Base-by-base conservation (phyloP, 2,329 filamentous ascomycete genomes). In the Pyrenophora tritici-repentis region DNA sequence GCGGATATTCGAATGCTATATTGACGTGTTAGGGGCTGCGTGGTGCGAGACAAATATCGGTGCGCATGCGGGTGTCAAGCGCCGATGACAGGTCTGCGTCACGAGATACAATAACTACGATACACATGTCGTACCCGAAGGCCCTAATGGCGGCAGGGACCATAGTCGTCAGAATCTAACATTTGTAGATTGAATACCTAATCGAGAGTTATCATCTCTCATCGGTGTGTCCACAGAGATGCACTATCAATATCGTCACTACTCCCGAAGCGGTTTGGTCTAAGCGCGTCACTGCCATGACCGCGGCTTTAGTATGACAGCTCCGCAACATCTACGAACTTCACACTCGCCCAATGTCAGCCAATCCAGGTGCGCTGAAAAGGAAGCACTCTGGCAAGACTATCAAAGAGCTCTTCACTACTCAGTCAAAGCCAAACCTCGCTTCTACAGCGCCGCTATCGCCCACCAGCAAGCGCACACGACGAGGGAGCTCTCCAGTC, bases 331-430 rank as follows among this genome's bases (percentile, higher is more conserved):
- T 38, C 17, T 39, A 42, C 52, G 45, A 39, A 42, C 54, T 37
- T 39, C 37, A 52, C 55, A 35, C 45, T 45, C 47, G 40, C 50
- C 65, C 67, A 71, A 72, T 72, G 70, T 72, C 70, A 58, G 55
- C 58, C 50, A 63, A 61, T 53, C 29, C 65, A 46, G 61, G 60
- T 53, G 61, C 67, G 45, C 61, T 68, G 53, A 73, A 73, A 67
- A 67, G 71, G 37, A 73, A 73, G 65, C 69, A 72, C 57, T 61
- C 70, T 53, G 62, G 52, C 43, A 66, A 68, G 51, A 71, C 67
- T 9, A 72, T 71, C 55, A 67, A 63, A 36, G 67, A 71, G 42
- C 67, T 71, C 49, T 72, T 72, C 51, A 72, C 59, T 37, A 65
- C 65, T 8, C 70, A 73, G 47, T 65, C 68, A 20, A 73, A 73